Evolutionary conservation across 441 rosid species (phyloP).

Genomic region (Gossypium armourianum): DNA sequence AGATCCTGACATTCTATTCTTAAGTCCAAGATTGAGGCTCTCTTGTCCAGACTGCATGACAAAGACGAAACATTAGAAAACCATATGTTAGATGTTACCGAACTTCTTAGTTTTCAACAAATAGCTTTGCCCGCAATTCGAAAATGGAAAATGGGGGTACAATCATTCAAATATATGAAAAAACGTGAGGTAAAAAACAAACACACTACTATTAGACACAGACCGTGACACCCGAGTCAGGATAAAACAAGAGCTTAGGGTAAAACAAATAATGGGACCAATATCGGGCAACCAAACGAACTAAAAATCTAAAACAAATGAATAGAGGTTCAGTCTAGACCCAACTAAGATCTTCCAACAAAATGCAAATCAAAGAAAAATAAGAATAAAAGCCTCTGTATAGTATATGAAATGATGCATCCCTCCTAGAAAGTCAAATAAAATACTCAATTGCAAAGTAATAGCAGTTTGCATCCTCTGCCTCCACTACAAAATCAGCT

Average conservation of each 20-base stretch:
- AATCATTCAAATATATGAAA: neutral
- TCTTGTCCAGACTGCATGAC: constrained; percentile 58
- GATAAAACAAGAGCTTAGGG: neutral
- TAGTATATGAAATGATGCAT: neutral
- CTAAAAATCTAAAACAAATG: neutral
- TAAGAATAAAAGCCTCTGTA: neutral
- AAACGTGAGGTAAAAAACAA: neutral
- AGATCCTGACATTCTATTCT: constrained; percentile 64
- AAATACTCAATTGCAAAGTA: neutral
- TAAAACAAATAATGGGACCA: neutral
- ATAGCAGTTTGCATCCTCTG: neutral
- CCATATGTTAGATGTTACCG: neutral
- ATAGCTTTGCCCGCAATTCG: neutral
- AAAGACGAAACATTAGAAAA: neutral
- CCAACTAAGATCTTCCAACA: neutral
- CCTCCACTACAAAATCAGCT: neutral
- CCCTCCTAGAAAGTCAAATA: neutral
- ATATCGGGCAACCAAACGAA: neutral
- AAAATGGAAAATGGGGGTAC: neutral
- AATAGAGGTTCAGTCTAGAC: neutral
- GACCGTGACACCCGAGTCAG: neutral
- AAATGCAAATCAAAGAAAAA: constrained; percentile 4
- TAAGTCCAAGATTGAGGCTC: constrained; percentile 47
- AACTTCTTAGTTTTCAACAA: neutral
- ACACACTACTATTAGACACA: neutral